Conservation (phyloP, 805 yeast genomes). For the Schwanniomyces polymorphus region DNA sequence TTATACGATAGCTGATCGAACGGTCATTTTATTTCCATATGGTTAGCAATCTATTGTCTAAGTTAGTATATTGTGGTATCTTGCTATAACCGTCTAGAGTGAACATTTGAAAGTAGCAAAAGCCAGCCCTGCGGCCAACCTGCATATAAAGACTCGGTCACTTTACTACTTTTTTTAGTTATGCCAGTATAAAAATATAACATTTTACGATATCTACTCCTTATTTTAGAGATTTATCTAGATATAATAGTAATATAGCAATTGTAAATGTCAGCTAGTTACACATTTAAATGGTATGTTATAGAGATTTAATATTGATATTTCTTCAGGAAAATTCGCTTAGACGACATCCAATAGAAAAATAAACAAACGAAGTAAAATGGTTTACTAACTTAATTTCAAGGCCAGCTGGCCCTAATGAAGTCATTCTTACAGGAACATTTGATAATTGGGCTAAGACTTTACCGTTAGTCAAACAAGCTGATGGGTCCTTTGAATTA, state of each 20-base stretch:
- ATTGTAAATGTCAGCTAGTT: slow-evolving; percentile 28
- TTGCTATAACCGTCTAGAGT: not conserved
- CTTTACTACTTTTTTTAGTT: not conserved
- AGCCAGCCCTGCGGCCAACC: slow-evolving; percentile 1
- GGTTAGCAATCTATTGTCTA: not conserved
- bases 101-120: slow-evolving; percentile 1
- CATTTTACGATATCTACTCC: not conserved
- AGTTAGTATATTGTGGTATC: not conserved
- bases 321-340: not conserved
- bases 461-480: slow-evolving; percentile 57
- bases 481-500: slow-evolving; percentile 60
- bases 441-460: slow-evolving; percentile 67
- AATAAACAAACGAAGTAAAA: not conserved
- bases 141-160: not conserved
- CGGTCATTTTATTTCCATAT: not conserved
- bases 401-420: slow-evolving; percentile 47
- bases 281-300: slow-evolving; percentile 43
- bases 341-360: not conserved
- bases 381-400: slow-evolving; percentile 21
- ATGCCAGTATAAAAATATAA: not conserved
- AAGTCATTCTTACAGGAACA: slow-evolving; percentile 68
- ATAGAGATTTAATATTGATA: not conserved
- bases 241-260: not conserved
- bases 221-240: not conserved
- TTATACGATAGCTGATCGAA: not conserved